Evolutionary conservation across 129 eudicot species (phyloP).

Genomic region (Centaurea solstitialis): DNA sequence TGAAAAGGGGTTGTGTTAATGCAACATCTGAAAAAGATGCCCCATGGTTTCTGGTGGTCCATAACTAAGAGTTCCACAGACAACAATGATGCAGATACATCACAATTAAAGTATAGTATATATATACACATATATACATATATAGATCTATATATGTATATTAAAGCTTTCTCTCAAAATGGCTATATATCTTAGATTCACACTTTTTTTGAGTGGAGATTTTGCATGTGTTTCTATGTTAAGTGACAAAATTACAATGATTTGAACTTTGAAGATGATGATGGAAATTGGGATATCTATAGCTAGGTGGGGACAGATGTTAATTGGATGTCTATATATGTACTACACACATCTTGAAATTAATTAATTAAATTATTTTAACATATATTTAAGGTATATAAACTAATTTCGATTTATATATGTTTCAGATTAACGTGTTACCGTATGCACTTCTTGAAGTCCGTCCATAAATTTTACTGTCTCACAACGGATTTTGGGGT

Average conservation of each 20-base stretch:
- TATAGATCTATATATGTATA: background rate
- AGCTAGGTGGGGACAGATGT: background rate
- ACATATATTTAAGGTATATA: too few relatives aligned
- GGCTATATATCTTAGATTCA: constrained; percentile 22
- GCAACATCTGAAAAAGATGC: constrained; percentile 48
- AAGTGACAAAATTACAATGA: constrained; percentile 23
- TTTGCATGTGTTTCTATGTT: constrained; percentile 30
- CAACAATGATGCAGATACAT: constrained; percentile 35
- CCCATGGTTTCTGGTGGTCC: constrained; percentile 43
- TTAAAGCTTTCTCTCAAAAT: constrained; percentile 17
- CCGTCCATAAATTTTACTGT: too few relatives aligned
- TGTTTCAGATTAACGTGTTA: too few relatives aligned
- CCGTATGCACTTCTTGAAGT: too few relatives aligned
- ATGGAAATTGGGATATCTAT: background rate
- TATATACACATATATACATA: background rate
- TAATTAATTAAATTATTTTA: too few relatives aligned
- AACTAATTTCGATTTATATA: too few relatives aligned
- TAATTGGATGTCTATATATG: background rate
- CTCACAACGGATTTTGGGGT: too few relatives aligned
- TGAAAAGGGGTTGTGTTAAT: constrained; percentile 35
- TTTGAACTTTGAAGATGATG: constrained; percentile 24
- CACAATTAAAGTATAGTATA: constrained; percentile 9
- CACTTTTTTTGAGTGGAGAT: constrained; percentile 23
- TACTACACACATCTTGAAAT: too few relatives aligned
- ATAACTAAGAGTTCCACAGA: constrained; percentile 35